Percentiles rank a stretch among this genome's conserved stretches.
Conservation (phyloP, 305 asterid species). For the Ilex paraguariensis region DNA sequence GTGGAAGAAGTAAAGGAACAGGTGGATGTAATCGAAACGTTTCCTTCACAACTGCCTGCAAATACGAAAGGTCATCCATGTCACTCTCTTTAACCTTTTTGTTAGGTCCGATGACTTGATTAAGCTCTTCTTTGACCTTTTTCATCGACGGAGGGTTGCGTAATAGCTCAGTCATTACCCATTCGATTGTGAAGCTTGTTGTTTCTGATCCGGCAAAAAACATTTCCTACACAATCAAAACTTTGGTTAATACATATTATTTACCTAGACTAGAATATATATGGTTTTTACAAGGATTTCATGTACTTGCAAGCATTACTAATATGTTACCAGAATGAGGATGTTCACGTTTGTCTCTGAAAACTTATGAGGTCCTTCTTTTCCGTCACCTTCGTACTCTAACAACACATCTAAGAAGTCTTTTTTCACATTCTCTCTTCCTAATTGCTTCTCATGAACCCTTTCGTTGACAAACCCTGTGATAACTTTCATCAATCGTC, state of each 20-base stretch:
- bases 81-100: not conserved
- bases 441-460: slow-evolving; percentile 29
- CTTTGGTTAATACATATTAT: no score
- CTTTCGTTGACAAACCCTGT: slow-evolving; percentile 47
- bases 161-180: not conserved
- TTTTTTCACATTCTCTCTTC: slow-evolving; percentile 1
- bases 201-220: not conserved
- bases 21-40: not conserved
- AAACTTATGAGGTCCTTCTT: not conserved
- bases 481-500: not conserved
- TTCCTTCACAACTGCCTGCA: slow-evolving; percentile 1
- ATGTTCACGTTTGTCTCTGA: not conserved
- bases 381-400: not conserved
- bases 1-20: not conserved
- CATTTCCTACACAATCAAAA: not conserved
- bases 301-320: no score
- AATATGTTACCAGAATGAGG: not conserved
- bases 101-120: not conserved
- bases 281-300: no score
- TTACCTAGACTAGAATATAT: no score
- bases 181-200: not conserved
- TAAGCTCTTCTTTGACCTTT: not conserved
- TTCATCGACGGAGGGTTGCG: not conserved
- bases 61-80: not conserved
- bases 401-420: not conserved